phyloP scores from a whole-genome alignment of 2,329 filamentous ascomycete species.

The Bipolaris zeicola region DNA sequence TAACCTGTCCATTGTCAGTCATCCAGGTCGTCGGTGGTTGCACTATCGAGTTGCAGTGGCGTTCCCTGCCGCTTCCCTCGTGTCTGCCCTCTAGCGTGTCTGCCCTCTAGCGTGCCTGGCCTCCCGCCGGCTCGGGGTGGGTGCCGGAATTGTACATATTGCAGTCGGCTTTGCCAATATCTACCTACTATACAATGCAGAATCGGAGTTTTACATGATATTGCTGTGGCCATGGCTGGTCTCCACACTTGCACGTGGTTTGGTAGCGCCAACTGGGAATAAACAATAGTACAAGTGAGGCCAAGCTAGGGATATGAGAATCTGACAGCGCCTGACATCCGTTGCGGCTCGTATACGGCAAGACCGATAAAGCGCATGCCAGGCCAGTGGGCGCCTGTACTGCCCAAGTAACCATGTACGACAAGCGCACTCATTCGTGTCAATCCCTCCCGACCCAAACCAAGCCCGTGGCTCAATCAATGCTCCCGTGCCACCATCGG shows the following conservation, averaged over 20 bases:
- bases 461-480: constrained; percentile 10
- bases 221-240: not conserved
- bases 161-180: not conserved
- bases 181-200: not conserved
- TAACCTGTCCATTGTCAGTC: constrained; percentile 13
- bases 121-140: not conserved
- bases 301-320: not conserved
- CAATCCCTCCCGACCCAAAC: not conserved
- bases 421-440: not conserved
- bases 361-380: not conserved
- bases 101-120: constrained; percentile 1
- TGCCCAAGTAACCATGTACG: not conserved
- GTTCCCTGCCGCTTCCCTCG: not conserved
- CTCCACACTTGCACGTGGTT: not conserved
- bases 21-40: constrained; percentile 15
- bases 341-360: not conserved
- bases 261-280: not conserved
- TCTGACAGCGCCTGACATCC: not conserved
- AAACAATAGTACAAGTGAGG: not conserved
- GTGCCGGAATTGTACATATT: not conserved
- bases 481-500: not conserved
- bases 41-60: constrained; percentile 17
- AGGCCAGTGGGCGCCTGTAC: not conserved
- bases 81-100: constrained; percentile 1
- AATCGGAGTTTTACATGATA: not conserved